Base-by-base conservation (phyloP, 257 asterid species). In the Solanum raphanifolium region DNA sequence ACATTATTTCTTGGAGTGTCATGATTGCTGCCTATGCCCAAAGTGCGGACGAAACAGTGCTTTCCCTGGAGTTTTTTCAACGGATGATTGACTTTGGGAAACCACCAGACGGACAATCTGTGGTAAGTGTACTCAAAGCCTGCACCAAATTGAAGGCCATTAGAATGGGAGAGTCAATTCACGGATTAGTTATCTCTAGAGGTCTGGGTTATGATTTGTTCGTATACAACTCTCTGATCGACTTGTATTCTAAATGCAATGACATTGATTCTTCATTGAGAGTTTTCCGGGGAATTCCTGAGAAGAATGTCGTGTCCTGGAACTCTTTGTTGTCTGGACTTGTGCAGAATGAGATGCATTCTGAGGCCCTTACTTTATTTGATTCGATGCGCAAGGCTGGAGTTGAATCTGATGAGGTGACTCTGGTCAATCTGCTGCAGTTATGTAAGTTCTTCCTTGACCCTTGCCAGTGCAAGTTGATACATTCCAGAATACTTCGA, bases 1-100 rank as follows among this genome's bases (percentile, higher is more conserved):
- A 96, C 74, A 95, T 94, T 25, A 93, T 96, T 83, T 91, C 97
- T 55, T 96, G 98, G 98, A 94, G 96, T 88, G 94, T 92, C 90
- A 93, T 96, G 91, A 93, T 94, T 84, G 90, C 92, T 79, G 94
- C 95, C 87, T 91, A 94, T 85, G 91, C 91, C 29, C 93, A 91
- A 69, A 71, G 65, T 29, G 90, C 85, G 71, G 89, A 89, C 74
- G 93, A 94, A 76, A 68, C 89, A 62, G 5, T 65, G 13, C 83
- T 83, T 85, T 94, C 95, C 52, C 88, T 94, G 74, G 90, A 91
- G 84, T 86, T 90, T 79, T 96, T 95, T 83, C 91, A 90, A 82
- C 86, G 88, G 89, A 95, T 95, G 98, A 43, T 92, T 9, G 89
- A 87, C 16, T 88, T 76, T 81, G 89, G 87, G 84, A 90, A 92